Base-by-base conservation (phyloP, 1,284 basidiomycete genomes). In the Gastroboletus turbinatus region DNA sequence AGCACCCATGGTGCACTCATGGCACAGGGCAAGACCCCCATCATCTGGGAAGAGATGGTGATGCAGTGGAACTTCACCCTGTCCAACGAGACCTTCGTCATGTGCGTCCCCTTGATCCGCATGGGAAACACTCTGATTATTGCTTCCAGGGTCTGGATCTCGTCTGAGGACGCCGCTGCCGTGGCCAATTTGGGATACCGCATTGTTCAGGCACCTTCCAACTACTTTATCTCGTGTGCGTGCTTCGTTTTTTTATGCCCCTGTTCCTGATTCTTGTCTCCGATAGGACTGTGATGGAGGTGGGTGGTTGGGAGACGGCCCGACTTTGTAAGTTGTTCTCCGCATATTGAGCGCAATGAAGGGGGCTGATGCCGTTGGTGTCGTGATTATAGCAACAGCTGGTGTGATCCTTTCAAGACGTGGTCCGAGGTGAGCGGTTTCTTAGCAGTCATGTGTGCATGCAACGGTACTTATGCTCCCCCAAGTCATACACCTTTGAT, bases 1-100 rank as follows among this genome's bases (percentile, higher is more conserved):
- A 63, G 69, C 5, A 82, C 80, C 2, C 87, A 89, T 63, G 63
- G 67, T 2, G 74, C 77, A 9, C 69, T 90, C 1, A 63, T 65
- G 1, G 65, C 67, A 0, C 64, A 67, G 13, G 80, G 80, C 3
- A 88, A 87, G 73, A 84, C 79, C 0, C 84, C 86, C 0, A 77
- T 88, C 27, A 87, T 90, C 1, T 91, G 88, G 88, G 84, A 91
- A 69, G 68, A 70, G 29, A 88, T 90, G 85, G 83, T 85, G 1
- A 74, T 94, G 13, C 71, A 76, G 11, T 84, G 86, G 70, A n/a
- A n/a, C n/a, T n/a, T n/a, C n/a, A n/a, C n/a, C n/a, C n/a, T n/a
- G n/a, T n/a, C n/a, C n/a, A n/a, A n/a, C n/a, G n/a, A n/a, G n/a
- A n/a, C n/a, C n/a, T n/a, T n/a, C n/a, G n/a, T n/a, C n/a, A n/a